Evolutionary conservation across 2,329 filamentous ascomycete species (phyloP).

Genomic region (Diaporthe sp.): DNA sequence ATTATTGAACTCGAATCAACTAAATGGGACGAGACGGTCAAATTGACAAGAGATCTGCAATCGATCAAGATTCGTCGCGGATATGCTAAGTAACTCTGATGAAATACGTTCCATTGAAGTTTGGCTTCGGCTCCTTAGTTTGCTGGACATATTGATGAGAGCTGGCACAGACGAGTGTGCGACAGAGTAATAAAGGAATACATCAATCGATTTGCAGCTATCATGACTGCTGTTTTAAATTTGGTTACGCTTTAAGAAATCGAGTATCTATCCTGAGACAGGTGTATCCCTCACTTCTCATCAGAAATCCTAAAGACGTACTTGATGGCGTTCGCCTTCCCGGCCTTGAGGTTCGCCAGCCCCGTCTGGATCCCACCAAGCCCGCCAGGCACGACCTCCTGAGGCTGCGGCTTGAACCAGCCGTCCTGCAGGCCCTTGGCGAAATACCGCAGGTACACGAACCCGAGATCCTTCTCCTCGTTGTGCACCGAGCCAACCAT

Average conservation of each 20-base stretch:
- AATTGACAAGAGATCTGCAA: no score
- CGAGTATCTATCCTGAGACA: no score
- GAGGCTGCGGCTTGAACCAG: slow-evolving; percentile 60
- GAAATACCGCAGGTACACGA: slow-evolving; percentile 47
- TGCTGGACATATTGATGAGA: neutral
- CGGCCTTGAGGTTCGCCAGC: slow-evolving; percentile 65
- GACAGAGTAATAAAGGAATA: neutral
- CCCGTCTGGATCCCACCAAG: slow-evolving; percentile 63
- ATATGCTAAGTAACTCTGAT: no score
- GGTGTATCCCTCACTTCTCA: slow-evolving; percentile 36
- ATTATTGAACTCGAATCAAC: no score
- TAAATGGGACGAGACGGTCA: no score
- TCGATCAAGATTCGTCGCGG: no score
- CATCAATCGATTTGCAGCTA: neutral
- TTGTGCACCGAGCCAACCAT: slow-evolving; percentile 45
- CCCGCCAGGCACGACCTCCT: slow-evolving; percentile 64
- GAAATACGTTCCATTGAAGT: no score
- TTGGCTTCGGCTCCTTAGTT: no score
- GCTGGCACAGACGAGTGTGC: neutral
- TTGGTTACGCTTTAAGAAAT: neutral
- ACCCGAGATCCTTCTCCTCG: slow-evolving; percentile 47
- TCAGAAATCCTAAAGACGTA: slow-evolving; percentile 64
- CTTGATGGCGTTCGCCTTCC: slow-evolving; percentile 72
- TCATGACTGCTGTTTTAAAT: neutral
- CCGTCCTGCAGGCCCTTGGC: slow-evolving; percentile 56